Evolutionary conservation across 23 red algal species (phyloP).

Genomic region (Chondrus crispus): DNA sequence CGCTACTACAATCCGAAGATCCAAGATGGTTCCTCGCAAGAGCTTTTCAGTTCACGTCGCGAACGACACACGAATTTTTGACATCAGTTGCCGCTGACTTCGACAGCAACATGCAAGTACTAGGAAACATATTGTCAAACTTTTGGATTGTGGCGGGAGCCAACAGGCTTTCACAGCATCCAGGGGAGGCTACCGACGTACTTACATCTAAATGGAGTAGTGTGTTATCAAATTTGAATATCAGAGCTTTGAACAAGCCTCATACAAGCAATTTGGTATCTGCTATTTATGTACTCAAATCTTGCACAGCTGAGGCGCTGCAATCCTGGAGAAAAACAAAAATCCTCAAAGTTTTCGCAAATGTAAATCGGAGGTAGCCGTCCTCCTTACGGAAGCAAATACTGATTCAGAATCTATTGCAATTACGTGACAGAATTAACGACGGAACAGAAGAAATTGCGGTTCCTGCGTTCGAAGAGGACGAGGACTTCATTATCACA

Average conservation of each 20-base stretch:
- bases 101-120: neutral
- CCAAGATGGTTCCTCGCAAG: neutral
- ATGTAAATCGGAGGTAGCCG: neutral
- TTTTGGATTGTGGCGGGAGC: neutral
- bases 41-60: constrained; percentile 4
- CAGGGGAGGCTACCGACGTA: neutral
- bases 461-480: neutral
- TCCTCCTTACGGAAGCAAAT: neutral
- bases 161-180: neutral
- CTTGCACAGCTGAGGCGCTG: too few species aligned
- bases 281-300: too few species aligned
- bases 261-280: too few species aligned
- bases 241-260: too few species aligned
- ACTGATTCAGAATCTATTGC: neutral
- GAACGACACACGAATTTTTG: neutral
- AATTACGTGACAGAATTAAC: neutral
- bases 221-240: neutral
- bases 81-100: neutral
- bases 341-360: neutral
- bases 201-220: neutral
- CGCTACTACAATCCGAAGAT: constrained; percentile 9
- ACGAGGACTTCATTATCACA: neutral
- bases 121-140: neutral
- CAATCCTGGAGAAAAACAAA: neutral
- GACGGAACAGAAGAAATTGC: neutral